Conservation (phyloP, 2,329 filamentous ascomycete genomes). For the Cytospora piceae region DNA sequence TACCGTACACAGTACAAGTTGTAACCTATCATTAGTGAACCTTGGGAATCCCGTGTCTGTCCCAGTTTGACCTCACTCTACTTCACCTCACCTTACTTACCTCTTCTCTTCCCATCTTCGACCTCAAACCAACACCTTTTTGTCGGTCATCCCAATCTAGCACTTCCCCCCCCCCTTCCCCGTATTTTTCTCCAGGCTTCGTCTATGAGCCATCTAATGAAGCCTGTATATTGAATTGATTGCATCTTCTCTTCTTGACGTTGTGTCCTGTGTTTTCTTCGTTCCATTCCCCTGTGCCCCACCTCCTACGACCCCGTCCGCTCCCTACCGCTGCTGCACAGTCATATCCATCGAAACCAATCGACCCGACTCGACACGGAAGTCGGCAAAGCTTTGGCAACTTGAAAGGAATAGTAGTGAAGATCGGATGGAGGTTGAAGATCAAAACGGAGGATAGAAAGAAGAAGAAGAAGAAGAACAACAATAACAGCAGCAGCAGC, state of each 20-base stretch:
- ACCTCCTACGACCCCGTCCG: constrained; percentile 8
- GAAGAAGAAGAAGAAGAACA: background rate
- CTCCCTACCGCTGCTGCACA: constrained; percentile 12
- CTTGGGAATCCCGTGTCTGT: constrained; percentile 9
- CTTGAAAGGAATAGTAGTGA: background rate
- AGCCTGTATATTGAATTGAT: constrained; percentile 38
- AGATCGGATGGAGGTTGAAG: background rate
- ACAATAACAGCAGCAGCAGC: too few species aligned
- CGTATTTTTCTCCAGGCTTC: constrained; percentile 34
- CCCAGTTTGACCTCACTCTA: background rate
- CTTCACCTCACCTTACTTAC: constrained; percentile 11
- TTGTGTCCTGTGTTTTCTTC: constrained; percentile 14
- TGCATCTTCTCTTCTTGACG: constrained; percentile 25
- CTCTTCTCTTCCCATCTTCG: constrained; percentile 1
- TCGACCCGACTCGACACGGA: background rate
- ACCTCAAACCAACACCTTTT: constrained; percentile 9
- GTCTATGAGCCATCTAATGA: constrained; percentile 34
- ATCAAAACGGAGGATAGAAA: background rate
- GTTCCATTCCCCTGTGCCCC: constrained; percentile 22
- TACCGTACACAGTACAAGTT: background rate
- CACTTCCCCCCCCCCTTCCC: constrained; percentile 18
- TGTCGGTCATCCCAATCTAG: constrained; percentile 22
- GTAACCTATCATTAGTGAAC: background rate
- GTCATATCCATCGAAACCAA: constrained; percentile 3
- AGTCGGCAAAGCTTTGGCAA: background rate